Conservation (phyloP, 345 rosid species). For the Dovyalis caffra region DNA sequence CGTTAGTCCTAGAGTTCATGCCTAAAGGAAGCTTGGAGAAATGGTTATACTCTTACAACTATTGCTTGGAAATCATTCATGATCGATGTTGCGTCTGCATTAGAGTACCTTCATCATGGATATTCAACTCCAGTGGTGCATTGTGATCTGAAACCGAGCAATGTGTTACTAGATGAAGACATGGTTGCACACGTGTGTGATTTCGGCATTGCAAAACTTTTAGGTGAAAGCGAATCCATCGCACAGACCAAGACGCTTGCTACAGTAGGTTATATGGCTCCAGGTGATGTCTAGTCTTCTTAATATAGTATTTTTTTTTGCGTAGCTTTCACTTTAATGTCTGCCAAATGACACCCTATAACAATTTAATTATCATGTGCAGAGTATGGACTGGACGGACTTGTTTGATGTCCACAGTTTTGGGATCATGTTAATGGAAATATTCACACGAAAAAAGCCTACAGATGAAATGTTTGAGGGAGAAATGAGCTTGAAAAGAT, state of each 20-base stretch:
- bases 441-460: neutral
- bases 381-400: neutral
- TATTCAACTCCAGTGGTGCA: neutral
- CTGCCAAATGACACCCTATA: neutral
- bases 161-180: neutral
- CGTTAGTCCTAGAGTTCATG: constrained; percentile 1
- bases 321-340: too few relatives aligned
- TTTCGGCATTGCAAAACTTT: constrained; percentile 1
- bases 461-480: constrained; percentile 1
- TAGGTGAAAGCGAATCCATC: neutral
- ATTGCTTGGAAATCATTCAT: neutral
- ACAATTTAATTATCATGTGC: too few relatives aligned
- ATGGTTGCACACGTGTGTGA: too few relatives aligned
- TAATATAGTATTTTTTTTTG: too few relatives aligned
- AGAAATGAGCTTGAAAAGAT: neutral
- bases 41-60: neutral
- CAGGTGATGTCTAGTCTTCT: neutral
- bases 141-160: constrained; percentile 3
- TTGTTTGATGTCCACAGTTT: neutral
- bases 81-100: constrained; percentile 1
- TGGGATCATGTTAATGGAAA: neutral
- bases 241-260: neutral
- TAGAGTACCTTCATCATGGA: constrained; percentile 10
- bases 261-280: neutral
- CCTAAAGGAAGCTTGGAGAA: neutral